Conservation (phyloP, 208 protist genomes). For the Paratrypanosoma confusum region DNA sequence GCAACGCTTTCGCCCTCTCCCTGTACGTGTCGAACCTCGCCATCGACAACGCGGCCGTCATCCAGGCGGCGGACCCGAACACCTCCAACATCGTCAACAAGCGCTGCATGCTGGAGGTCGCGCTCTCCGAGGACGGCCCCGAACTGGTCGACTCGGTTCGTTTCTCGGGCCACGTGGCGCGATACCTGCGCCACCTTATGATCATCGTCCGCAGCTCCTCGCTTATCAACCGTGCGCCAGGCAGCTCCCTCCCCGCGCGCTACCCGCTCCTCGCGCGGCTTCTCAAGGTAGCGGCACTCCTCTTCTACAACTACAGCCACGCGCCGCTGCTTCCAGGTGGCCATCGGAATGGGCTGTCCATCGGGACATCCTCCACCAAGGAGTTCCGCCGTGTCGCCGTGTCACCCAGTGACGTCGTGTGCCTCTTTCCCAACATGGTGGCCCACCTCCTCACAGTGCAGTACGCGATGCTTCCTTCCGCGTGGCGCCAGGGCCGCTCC, state of each 20-base stretch:
- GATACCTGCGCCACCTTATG: constrained; percentile 72
- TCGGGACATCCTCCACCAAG: constrained; percentile 3
- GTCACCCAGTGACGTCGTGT: constrained; percentile 52
- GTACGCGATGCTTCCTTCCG: constrained; percentile 7
- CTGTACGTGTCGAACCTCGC: constrained; percentile 62
- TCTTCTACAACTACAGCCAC: constrained; percentile 24
- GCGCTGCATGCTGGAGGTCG: constrained; percentile 59
- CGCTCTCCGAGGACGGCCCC: constrained; percentile 28
- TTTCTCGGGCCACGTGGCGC: constrained; percentile 32
- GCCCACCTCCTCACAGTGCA: constrained; percentile 44
- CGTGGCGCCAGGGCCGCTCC: background rate
- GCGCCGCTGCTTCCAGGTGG: no score
- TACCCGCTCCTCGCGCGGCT: constrained; percentile 34
- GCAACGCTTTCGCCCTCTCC: constrained; percentile 67
- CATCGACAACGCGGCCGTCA: constrained; percentile 72
- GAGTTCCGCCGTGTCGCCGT: constrained; percentile 37
- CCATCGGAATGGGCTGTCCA: background rate
- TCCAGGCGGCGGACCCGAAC: constrained; percentile 40
- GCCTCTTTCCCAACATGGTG: constrained; percentile 46
- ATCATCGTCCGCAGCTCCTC: constrained; percentile 56
- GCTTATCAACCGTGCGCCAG: constrained; percentile 9
- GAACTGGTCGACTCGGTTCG: constrained; percentile 54
- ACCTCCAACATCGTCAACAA: constrained; percentile 72
- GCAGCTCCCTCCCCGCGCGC: constrained; percentile 8
- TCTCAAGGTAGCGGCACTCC: constrained; percentile 39